A percentile compares a stretch with the other conserved stretches of the same genome.
Conservation (phyloP, 441 rosid species). For the Erysimum cheiri region DNA sequence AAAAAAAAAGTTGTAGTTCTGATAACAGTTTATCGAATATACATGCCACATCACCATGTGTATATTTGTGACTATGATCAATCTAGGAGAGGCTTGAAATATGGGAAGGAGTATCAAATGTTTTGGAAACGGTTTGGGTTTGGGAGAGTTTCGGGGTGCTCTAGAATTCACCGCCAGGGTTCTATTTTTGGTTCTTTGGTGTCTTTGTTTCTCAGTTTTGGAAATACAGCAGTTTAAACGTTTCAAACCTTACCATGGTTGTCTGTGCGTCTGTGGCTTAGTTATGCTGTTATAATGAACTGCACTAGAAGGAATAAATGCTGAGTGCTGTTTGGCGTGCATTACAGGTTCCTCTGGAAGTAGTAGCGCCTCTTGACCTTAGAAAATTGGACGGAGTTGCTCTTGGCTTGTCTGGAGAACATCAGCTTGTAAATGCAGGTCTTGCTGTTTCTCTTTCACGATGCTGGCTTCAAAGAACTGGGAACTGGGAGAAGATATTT, state of each 20-base stretch:
- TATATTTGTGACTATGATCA: slow-evolving; percentile 12
- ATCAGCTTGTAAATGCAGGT: slow-evolving; percentile 81
- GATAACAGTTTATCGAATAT: background rate
- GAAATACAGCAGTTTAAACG: background rate
- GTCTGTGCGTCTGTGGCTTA: background rate
- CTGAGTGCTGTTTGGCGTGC: slow-evolving; percentile 25
- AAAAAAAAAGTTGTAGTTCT: background rate
- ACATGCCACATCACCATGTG: background rate
- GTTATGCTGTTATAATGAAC: background rate
- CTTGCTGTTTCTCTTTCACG: slow-evolving; percentile 85
- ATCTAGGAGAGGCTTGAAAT: background rate
- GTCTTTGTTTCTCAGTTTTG: slow-evolving; percentile 14
- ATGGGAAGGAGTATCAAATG: background rate
- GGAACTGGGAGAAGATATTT: slow-evolving; percentile 63
- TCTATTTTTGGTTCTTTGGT: slow-evolving; percentile 4
- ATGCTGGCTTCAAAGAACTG: slow-evolving; percentile 83
- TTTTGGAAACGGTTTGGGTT: background rate
- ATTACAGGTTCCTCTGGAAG: slow-evolving; percentile 72
- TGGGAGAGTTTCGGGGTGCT: slow-evolving; percentile 6
- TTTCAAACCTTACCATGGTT: background rate
- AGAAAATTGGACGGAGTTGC: slow-evolving; percentile 54
- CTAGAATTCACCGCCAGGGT: slow-evolving; percentile 5
- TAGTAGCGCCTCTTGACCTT: slow-evolving; percentile 65
- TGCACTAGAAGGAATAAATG: slow-evolving; percentile 11
- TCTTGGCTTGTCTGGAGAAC: slow-evolving; percentile 83